Percentiles rank a stretch among this genome's conserved stretches.
These are phyloP conservation scores for Diphasiastrum complanatum DNA, from an alignment of 83 land plant species.

Conservation along the genomic window DNA sequence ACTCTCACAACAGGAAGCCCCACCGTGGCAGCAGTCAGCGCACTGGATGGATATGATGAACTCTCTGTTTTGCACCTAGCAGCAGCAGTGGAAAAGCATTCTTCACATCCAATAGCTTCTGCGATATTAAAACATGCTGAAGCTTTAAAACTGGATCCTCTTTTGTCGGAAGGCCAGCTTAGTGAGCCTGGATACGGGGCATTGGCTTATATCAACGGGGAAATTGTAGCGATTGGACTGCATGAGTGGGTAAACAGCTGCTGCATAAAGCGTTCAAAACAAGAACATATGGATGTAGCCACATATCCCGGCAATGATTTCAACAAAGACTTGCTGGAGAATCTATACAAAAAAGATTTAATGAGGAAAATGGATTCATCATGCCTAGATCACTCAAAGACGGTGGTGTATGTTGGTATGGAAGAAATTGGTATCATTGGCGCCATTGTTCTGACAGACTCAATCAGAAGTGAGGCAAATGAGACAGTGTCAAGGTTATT, in stretches of 20 bases:
- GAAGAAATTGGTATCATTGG: conserved; percentile 89
- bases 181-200: conserved; percentile 94
- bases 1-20: conserved; percentile 91
- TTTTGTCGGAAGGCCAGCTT: conserved; percentile 64
- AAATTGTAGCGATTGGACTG: conserved; percentile 70
- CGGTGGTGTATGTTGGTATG: conserved; percentile 80
- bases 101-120: conserved; percentile 84
- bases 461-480: conserved; percentile 64
- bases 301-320: conserved; percentile 3
- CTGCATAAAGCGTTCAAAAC: no score
- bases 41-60: conserved; percentile 38
- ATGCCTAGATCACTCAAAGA: conserved; percentile 44
- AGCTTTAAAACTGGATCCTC: conserved; percentile 35
- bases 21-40: conserved; percentile 55
- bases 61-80: conserved; percentile 60
- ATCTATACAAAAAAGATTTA: conserved; percentile 18
- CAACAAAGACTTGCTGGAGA: conserved; percentile 25
- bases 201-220: conserved; percentile 75
- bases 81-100: conserved; percentile 89
- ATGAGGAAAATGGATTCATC: conserved; percentile 17
- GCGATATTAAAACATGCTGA: conserved; percentile 72
- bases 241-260: conserved; percentile 72
- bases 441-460: conserved; percentile 80
- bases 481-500: conserved; percentile 59
- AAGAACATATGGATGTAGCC: neutral